A percentile compares a stretch with the other conserved stretches of the same genome.
Evolutionary conservation across 148 eudicot species (phyloP).

Genomic region (Rhododendron ovatum): DNA sequence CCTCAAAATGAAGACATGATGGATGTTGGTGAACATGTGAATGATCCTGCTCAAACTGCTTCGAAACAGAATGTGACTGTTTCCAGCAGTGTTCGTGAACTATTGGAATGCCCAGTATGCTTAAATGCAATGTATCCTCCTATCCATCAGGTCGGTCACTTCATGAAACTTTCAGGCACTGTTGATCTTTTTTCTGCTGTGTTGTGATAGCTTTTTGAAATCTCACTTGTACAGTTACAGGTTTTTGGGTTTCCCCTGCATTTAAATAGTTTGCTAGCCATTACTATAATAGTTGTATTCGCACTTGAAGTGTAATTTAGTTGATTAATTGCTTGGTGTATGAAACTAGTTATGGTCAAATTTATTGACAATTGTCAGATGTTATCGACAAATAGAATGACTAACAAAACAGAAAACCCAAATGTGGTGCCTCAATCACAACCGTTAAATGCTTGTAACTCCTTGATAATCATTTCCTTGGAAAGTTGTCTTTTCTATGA

Average conservation of each 20-base stretch:
- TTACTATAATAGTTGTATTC: neutral
- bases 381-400: neutral
- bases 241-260: neutral
- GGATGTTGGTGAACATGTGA: conserved; percentile 60
- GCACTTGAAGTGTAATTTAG: neutral
- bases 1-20: conserved; percentile 58
- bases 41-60: conserved; percentile 54
- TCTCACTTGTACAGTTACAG: neutral
- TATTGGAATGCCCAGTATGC: conserved; percentile 91
- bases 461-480: neutral
- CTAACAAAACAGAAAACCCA: neutral
- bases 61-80: conserved; percentile 53
- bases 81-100: conserved; percentile 78
- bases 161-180: neutral
- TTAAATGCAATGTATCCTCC: conserved; percentile 98
- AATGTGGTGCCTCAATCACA: neutral
- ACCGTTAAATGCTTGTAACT: neutral
- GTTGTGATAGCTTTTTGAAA: neutral
- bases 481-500: neutral
- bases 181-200: neutral
- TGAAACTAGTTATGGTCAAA: neutral
- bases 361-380: neutral
- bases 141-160: conserved; percentile 66
- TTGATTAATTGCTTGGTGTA: neutral
- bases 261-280: neutral